These are phyloP conservation scores for Apiotrichum gracile DNA, from an alignment of 1,284 basidiomycete species.

Conservation along the genomic window DNA sequence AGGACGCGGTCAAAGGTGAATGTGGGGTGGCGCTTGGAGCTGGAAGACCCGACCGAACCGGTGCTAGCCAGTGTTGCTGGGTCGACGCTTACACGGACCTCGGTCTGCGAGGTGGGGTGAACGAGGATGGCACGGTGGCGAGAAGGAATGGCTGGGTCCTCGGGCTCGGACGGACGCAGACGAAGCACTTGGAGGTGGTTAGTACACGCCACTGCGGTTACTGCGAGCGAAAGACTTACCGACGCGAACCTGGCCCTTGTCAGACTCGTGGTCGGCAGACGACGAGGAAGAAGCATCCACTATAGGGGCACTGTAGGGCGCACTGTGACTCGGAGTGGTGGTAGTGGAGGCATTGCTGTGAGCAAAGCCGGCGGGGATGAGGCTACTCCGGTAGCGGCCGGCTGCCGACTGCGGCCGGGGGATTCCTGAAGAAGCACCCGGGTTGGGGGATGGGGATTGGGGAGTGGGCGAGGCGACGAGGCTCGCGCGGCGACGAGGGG, in stretches of 20 bases:
- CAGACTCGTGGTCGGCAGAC: slow-evolving; percentile 17
- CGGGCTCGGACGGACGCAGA: slow-evolving; percentile 84
- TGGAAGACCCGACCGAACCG: slow-evolving; percentile 49
- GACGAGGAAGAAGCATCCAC: slow-evolving; percentile 1
- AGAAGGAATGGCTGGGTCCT: slow-evolving; percentile 76
- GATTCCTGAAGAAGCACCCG: slow-evolving; percentile 20
- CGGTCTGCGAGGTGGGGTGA: slow-evolving; percentile 61
- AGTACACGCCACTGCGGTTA: background rate
- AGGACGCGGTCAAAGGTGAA: slow-evolving; percentile 96
- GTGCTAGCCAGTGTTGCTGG: slow-evolving; percentile 51
- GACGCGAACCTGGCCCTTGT: slow-evolving; percentile 38
- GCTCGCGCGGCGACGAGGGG: slow-evolving; percentile 16
- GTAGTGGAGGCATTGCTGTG: background rate
- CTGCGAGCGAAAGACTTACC: slow-evolving; percentile 27
- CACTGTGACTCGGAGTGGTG: too few species aligned
- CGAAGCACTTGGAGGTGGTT: slow-evolving; percentile 65
- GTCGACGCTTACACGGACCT: slow-evolving; percentile 64
- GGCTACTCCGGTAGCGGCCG: slow-evolving; percentile 12
- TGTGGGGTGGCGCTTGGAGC: slow-evolving; percentile 69
- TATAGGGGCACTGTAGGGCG: too few species aligned
- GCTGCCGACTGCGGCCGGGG: slow-evolving; percentile 28
- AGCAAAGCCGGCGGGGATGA: background rate
- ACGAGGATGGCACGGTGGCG: slow-evolving; percentile 89
- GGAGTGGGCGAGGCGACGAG: slow-evolving; percentile 24
- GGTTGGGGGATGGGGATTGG: slow-evolving; percentile 15